Percentiles rank a stretch among this genome's conserved stretches.
Conservation (phyloP, 148 eudicot genomes). For the Cornus suecica region DNA sequence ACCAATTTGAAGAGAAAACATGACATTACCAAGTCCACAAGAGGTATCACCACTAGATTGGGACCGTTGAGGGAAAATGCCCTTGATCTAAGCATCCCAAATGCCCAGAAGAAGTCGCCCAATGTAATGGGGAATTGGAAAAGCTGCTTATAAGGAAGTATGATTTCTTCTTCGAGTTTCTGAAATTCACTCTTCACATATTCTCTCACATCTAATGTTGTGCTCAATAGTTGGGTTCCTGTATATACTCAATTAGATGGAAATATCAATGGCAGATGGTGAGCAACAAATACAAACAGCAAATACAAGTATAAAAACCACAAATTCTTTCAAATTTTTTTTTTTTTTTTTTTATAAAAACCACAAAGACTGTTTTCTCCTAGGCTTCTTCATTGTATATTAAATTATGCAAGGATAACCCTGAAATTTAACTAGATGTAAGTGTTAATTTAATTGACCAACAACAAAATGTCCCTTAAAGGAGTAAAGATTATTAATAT, state of each 20-base stretch:
- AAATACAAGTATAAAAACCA: not conserved
- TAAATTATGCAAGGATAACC: not conserved
- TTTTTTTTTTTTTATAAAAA: too few species aligned
- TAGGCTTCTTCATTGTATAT: not conserved
- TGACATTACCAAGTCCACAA: conserved; percentile 78
- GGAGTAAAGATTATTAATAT: not conserved
- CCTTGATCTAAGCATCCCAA: conserved; percentile 90
- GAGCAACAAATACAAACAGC: not conserved
- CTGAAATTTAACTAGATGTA: not conserved
- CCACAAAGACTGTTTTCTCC: not conserved
- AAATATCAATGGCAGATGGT: not conserved
- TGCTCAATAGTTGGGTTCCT: conserved; percentile 90
- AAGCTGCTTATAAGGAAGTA: conserved; percentile 63
- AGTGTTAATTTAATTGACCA: not conserved
- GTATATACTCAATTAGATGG: conserved; percentile 19
- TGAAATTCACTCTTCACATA: conserved; percentile 76
- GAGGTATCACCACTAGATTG: conserved; percentile 79
- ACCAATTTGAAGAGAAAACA: not conserved
- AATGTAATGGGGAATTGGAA: conserved; percentile 66
- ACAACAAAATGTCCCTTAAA: not conserved
- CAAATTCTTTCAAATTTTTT: too few species aligned
- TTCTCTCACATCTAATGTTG: conserved; percentile 84
- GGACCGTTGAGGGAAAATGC: conserved; percentile 85
- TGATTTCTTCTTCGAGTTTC: conserved; percentile 62
- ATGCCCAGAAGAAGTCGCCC: conserved; percentile 96